Evolutionary conservation across 306 rosid genomes (phyloP).

Genomic region (Citrullus colocynthis): DNA sequence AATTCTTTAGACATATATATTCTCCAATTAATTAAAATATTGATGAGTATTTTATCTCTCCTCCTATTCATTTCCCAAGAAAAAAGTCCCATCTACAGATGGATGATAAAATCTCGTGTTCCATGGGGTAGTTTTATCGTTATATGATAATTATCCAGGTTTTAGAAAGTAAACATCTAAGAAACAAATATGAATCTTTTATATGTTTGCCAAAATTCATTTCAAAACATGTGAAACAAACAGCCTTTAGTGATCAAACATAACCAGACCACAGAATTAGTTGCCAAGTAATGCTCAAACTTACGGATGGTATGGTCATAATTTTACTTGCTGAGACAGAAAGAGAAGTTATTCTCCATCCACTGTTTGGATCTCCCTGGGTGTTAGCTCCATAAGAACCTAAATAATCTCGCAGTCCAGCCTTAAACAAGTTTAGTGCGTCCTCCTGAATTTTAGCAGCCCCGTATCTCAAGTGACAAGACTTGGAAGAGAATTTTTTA

Average conservation of each 20-base stretch:
- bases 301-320: slow-evolving; percentile 72
- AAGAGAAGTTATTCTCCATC: slow-evolving; percentile 73
- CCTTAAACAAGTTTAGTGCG: slow-evolving; percentile 67
- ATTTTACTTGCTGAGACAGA: slow-evolving; percentile 86
- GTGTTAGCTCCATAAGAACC: slow-evolving; percentile 29
- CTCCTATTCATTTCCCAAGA: too few species aligned
- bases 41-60: too few species aligned
- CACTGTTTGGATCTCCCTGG: slow-evolving; percentile 33
- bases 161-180: too few species aligned
- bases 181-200: too few species aligned
- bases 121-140: too few species aligned
- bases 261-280: slow-evolving; percentile 4
- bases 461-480: slow-evolving; percentile 85
- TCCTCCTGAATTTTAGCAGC: slow-evolving; percentile 84
- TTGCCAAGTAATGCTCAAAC: slow-evolving; percentile 22
- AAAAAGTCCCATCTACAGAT: too few species aligned
- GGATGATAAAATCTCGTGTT: too few species aligned
- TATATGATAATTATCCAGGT: too few species aligned
- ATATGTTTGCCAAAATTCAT: too few species aligned
- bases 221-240: too few species aligned
- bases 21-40: too few species aligned
- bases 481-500: slow-evolving; percentile 82
- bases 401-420: slow-evolving; percentile 69
- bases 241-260: not conserved
- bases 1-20: too few species aligned